Evolutionary conservation across 345 rosid genomes (phyloP), one percentile per base, ranked within the genome.

Genomic region (Eucalyptus dawsonii): DNA sequence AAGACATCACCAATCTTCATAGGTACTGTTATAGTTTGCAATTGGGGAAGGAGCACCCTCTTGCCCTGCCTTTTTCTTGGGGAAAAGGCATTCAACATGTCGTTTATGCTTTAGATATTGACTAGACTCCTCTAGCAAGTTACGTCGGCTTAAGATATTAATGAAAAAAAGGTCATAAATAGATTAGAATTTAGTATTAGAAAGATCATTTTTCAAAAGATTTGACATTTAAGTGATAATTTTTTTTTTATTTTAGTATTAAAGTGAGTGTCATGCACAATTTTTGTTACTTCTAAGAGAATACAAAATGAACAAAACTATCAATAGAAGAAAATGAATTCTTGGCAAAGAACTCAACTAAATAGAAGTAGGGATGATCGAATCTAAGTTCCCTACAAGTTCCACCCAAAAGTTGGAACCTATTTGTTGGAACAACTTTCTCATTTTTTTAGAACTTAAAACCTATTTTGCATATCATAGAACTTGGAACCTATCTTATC

Each of bases 361-460:
- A 0, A 50, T 50, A 50, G 17, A 50, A 50, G 54, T 50, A 6
- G 54, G 54, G 54, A 16, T 50, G 54, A 6, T 0, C 1, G 8
- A 0, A 50, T 50, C 0, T 50, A 50, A 50, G 54, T 50, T 50
- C 0, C 21, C 0, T 50, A 16, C 1, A 16, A 50, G 21, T 50
- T 50, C 54, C 0, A 50, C 8, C 3, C 0, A 1, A 0, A 50
- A 50, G 1, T 50, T 50, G 21, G 54, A 15, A 50, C 19, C 19
- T 50, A 50, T 15, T 0, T 0, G 8, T 50, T 50, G 19, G 51
- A 50, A 50, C 51, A 50, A 50, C 0, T 50, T 50, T 5, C 0
- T 50, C 17, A 50, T 50, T 50, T 50, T 50, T 50, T 50, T 44
- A 0, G 1, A 44, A 44, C 45, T 44, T 44, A 0, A 44, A 44